Percentiles rank a stretch among this genome's conserved stretches.
Conservation (phyloP, 768 basidiomycete species). For the Lentinula lateritia region DNA sequence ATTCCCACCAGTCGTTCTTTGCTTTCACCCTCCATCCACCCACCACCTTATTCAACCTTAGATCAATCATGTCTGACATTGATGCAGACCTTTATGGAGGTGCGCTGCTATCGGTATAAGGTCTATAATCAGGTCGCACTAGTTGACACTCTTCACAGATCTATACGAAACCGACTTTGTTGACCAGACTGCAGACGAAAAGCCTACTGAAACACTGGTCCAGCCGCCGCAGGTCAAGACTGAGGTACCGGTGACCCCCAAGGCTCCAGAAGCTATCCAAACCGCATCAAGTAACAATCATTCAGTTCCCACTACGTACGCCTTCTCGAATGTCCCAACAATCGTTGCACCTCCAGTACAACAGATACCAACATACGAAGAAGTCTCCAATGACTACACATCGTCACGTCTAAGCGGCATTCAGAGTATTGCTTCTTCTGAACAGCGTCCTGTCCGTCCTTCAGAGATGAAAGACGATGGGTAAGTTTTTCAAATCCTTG, state of each 20-base stretch:
- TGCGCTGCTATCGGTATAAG: slow-evolving; percentile 25
- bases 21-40: neutral
- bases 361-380: slow-evolving; percentile 74
- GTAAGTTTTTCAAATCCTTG: slow-evolving; percentile 34
- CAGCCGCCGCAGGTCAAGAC: neutral
- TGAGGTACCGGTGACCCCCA: slow-evolving; percentile 13
- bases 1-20: neutral
- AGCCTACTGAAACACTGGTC: slow-evolving; percentile 9
- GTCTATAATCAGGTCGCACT: neutral
- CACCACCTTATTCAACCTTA: slow-evolving; percentile 7
- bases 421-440: slow-evolving; percentile 33
- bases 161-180: slow-evolving; percentile 67
- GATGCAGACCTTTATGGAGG: slow-evolving; percentile 90
- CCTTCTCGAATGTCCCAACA: slow-evolving; percentile 29
- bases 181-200: slow-evolving; percentile 33
- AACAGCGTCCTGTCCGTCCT: slow-evolving; percentile 68
- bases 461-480: slow-evolving; percentile 98
- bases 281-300: neutral
- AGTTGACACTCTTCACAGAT: slow-evolving; percentile 32
- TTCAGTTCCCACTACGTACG: slow-evolving; percentile 7
- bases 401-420: slow-evolving; percentile 15
- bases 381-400: slow-evolving; percentile 26
- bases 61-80: slow-evolving; percentile 64
- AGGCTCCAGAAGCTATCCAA: slow-evolving; percentile 19
- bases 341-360: slow-evolving; percentile 73